phyloP scores from a whole-genome alignment of 345 rosid genomes.

The Gossypium rotundifolium region DNA sequence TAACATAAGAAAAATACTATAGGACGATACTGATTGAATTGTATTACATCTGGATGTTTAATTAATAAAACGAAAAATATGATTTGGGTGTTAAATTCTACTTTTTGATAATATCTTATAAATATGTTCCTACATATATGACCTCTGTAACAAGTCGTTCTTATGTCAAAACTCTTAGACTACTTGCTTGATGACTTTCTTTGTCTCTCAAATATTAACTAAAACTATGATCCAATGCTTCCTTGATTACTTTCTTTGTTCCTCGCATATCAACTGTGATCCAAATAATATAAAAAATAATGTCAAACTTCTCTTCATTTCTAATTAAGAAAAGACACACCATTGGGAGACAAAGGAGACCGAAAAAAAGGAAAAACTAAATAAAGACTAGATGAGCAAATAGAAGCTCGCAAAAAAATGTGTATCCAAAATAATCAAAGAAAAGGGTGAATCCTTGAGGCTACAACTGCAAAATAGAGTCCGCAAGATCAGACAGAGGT shows the following conservation, averaged over 20 bases:
- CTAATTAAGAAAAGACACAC: not conserved
- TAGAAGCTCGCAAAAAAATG: not conserved
- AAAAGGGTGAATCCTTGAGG: not conserved
- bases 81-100: no score
- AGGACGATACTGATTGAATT: constrained; percentile 12
- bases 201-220: no score
- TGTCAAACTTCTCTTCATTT: not conserved
- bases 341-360: not conserved
- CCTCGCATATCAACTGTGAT: no score
- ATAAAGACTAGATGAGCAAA: not conserved
- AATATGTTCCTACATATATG: no score
- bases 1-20: not conserved
- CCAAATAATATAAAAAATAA: not conserved
- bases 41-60: not conserved
- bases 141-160: no score
- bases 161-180: no score
- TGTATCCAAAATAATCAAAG: constrained; percentile 2
- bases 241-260: no score
- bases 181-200: no score
- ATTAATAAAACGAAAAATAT: no score
- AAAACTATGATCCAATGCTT: no score
- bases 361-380: no score
- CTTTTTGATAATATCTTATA: no score
- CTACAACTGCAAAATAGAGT: constrained; percentile 54
- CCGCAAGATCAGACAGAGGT: constrained; percentile 53